Evolutionary conservation across 2,329 filamentous ascomycete species (phyloP), one percentile per base, ranked within the genome.

Genomic region (Trichoderma citrinoviride): DNA sequence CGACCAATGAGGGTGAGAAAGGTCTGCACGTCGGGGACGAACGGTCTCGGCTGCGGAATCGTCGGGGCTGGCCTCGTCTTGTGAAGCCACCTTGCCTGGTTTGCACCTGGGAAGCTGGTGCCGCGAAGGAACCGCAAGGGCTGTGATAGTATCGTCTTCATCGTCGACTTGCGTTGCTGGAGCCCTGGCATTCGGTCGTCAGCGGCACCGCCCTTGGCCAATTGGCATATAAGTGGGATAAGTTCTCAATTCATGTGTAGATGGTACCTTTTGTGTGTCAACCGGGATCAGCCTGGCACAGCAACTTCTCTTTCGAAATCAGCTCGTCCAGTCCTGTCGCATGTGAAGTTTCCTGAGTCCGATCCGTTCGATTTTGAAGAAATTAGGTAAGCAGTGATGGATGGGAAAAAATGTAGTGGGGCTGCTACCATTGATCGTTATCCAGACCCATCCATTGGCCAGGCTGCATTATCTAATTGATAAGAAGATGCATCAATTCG

Each of bases 1-100:
- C 95, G 93, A 71, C 95, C 95, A 78, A 98, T 97, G 66, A 97
- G 83, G 41, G 86, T 92, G 68, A 98, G 88, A 78, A 99, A 97
- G 17, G 93, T 95, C 71, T 84, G 76, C 46, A 92, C 87, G 75
- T 97, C 89, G 37, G 93, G 94, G 44, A 96, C 88, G 72, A 96
- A 93, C 1, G 92, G 91, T 43, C 90, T 96, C 0, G 93, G 90
- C 25, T 82, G 74, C 3, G 93, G 93, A 37, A 86, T 79, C 7
- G 74, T 71, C 49, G 73, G 79, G 15, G 73, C 67, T 41, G 77
- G 71, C 65, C 76, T 71, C 66, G 77, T 76, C 72, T 77, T 78
- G 73, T 82, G 79, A 44, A 80, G 75, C 72, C 77, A 79, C 77
- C 81, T 73, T 66, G 75, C 72, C 68, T 82, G 80, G 54, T 74